Evolutionary conservation across 23 red algal species (phyloP).

Genomic region (Chondrus crispus): DNA sequence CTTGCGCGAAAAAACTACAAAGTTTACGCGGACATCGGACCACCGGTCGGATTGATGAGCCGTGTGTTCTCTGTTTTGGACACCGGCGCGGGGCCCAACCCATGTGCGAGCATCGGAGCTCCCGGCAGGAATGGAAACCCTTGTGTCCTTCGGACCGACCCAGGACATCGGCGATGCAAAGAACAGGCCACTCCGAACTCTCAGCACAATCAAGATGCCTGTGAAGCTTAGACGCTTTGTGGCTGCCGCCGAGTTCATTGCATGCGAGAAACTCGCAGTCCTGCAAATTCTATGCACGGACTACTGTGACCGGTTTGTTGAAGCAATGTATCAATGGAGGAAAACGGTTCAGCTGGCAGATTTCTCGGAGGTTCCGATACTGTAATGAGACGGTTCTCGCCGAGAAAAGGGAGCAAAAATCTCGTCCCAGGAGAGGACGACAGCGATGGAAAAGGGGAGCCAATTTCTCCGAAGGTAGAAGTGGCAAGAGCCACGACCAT

Average conservation of each 20-base stretch:
- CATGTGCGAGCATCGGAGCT: neutral
- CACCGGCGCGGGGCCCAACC: neutral
- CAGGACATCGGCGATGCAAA: neutral
- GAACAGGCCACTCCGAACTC: neutral
- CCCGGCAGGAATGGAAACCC: neutral
- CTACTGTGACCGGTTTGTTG: neutral
- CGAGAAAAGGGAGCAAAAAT: neutral
- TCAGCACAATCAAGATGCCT: neutral
- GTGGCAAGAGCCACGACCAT: neutral
- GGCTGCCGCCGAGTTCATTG: neutral
- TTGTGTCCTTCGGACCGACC: neutral
- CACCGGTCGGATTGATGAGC: neutral
- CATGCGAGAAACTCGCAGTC: neutral
- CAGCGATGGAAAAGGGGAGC: neutral
- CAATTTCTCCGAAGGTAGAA: neutral
- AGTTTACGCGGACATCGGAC: neutral
- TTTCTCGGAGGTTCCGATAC: neutral
- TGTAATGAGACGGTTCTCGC: neutral
- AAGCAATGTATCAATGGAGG: neutral
- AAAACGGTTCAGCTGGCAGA: neutral
- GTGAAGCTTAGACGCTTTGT: neutral
- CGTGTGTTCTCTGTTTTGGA: neutral
- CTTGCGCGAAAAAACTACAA: neutral
- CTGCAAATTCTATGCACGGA: neutral
- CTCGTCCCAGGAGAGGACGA: neutral